A percentile compares a stretch with the other conserved stretches of the same genome.
These are phyloP conservation scores for Carex parvula DNA, from an alignment of 176 grass and related monocot genomes.

Conservation along the genomic window DNA sequence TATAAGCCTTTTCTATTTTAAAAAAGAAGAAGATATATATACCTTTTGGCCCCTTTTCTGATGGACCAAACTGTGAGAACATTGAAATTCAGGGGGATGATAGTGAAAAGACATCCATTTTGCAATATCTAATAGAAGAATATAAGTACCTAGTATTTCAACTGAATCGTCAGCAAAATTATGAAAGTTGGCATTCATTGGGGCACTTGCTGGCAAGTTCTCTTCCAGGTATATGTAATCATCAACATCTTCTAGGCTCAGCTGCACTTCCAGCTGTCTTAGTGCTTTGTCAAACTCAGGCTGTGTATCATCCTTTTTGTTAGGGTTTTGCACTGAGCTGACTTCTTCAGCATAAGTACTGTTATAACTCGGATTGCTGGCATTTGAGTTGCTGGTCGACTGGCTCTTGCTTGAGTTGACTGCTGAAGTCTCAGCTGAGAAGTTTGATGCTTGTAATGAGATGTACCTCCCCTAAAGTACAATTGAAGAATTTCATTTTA, in stretches of 20 bases:
- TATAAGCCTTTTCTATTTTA: too few relatives aligned
- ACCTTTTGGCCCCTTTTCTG: not conserved
- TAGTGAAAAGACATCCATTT: not conserved
- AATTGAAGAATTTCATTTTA: constrained; percentile 1
- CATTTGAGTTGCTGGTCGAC: not conserved
- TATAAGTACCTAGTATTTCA: constrained; percentile 10
- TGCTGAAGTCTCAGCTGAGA: constrained; percentile 43
- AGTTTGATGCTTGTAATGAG: constrained; percentile 49
- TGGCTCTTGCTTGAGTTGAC: constrained; percentile 29
- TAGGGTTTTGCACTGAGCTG: constrained; percentile 35
- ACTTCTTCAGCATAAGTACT: constrained; percentile 68
- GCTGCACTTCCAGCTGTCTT: constrained; percentile 64
- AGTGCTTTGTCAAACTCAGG: constrained; percentile 68
- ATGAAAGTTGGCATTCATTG: constrained; percentile 25
- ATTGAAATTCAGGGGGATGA: not conserved
- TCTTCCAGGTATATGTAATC: constrained; percentile 67
- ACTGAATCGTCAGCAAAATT: not conserved
- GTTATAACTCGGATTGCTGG: constrained; percentile 42
- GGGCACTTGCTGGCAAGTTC: constrained; percentile 5
- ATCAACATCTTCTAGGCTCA: constrained; percentile 83
- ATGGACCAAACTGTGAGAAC: not conserved
- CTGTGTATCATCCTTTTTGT: constrained; percentile 18
- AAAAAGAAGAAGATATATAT: not conserved
- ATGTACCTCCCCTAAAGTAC: constrained; percentile 66
- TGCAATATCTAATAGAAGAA: not conserved